A percentile compares a stretch with the other conserved stretches of the same genome.
These are phyloP conservation scores for Fusarium phyllophilum DNA, from an alignment of 2,329 filamentous ascomycete species.

Conservation along the genomic window DNA sequence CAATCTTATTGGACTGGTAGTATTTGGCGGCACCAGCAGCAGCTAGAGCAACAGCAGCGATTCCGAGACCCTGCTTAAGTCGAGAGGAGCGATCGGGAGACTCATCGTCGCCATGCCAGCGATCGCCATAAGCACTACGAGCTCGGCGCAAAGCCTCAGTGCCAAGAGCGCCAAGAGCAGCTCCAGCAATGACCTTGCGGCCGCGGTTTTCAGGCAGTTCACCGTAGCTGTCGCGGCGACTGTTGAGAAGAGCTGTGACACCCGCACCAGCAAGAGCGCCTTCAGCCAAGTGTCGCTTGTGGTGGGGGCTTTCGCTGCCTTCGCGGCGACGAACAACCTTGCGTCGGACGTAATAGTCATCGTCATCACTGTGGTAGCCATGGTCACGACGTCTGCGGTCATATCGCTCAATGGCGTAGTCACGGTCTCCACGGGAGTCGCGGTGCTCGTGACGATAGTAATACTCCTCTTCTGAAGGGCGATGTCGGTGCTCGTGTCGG, in stretches of 20 bases:
- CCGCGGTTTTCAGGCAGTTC: conserved; percentile 63
- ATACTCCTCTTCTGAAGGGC: conserved; percentile 58
- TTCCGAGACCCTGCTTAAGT: conserved; percentile 69
- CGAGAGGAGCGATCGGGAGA: conserved; percentile 57
- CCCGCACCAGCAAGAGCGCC: conserved; percentile 73
- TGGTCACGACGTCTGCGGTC: conserved; percentile 55
- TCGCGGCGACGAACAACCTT: conserved; percentile 62
- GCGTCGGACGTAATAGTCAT: conserved; percentile 59
- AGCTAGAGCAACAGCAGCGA: conserved; percentile 71
- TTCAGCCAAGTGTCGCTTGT: conserved; percentile 69
- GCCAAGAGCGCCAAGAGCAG: conserved; percentile 70
- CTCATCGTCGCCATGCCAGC: conserved; percentile 53
- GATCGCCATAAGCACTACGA: conserved; percentile 69
- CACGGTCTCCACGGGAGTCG: conserved; percentile 52
- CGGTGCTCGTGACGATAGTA: conserved; percentile 61
- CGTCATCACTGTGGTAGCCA: conserved; percentile 59
- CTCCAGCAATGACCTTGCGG: conserved; percentile 69
- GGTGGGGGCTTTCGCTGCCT: conserved; percentile 62
- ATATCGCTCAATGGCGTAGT: conserved; percentile 50
- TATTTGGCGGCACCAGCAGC: conserved; percentile 74
- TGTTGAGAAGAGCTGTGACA: conserved; percentile 66
- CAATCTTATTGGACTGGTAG: conserved; percentile 67
- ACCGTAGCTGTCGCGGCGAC: conserved; percentile 62
- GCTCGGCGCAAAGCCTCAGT: conserved; percentile 70
- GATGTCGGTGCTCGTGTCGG: conserved; percentile 17